Percentiles rank a stretch among this genome's conserved stretches.
Conservation (phyloP, 2,329 filamentous ascomycete genomes). For the Dactylellina haptotyla region DNA sequence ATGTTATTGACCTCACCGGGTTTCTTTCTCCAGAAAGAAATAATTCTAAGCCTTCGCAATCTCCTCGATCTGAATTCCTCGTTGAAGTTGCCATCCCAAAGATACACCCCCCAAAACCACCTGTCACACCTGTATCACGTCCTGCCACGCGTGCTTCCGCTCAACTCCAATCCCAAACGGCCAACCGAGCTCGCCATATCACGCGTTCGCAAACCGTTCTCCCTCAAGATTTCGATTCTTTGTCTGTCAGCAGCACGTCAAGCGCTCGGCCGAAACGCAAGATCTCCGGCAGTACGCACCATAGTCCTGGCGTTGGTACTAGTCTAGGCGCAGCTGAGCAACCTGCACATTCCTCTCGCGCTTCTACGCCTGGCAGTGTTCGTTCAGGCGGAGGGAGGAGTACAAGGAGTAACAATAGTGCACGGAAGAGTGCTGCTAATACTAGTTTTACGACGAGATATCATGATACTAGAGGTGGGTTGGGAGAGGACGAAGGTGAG, state of each 20-base stretch:
- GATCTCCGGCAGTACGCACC: background rate
- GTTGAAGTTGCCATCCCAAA: background rate
- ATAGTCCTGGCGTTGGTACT: too few species aligned
- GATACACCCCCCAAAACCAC: background rate
- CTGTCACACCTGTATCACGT: background rate
- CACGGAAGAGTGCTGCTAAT: background rate
- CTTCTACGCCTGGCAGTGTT: slow-evolving; percentile 1
- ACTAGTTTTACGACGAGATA: slow-evolving; percentile 17
- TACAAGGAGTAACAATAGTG: background rate
- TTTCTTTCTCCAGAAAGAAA: background rate
- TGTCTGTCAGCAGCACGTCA: background rate
- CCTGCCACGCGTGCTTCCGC: background rate
- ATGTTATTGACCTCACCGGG: background rate
- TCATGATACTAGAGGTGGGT: slow-evolving; percentile 10
- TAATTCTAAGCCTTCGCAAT: background rate
- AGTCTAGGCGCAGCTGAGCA: background rate
- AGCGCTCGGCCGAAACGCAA: background rate
- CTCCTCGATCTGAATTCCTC: background rate
- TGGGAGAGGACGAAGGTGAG: slow-evolving; percentile 21
- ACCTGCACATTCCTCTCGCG: background rate
- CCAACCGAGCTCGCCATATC: background rate
- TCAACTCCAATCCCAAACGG: background rate
- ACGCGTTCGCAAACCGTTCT: slow-evolving; percentile 9
- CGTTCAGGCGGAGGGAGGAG: slow-evolving; percentile 9
- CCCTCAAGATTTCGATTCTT: background rate